phyloP scores from a whole-genome alignment of 345 rosid species.

The Isatis tinctoria region DNA sequence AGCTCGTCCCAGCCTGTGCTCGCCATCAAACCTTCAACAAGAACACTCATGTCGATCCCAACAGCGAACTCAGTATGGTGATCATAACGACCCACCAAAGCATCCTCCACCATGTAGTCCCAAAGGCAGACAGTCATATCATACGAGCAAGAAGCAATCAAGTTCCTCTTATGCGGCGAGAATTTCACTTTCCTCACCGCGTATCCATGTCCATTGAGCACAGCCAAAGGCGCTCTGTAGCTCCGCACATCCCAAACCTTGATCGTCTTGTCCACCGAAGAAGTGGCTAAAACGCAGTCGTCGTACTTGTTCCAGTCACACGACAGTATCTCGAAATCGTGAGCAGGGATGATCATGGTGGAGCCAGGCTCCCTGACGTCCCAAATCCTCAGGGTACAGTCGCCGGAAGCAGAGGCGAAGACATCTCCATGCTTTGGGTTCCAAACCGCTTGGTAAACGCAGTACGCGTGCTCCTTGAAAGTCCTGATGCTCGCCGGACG shows the following conservation, averaged over 20 bases:
- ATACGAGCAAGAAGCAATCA: slow-evolving; percentile 78
- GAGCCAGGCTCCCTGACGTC: slow-evolving; percentile 90
- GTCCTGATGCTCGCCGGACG: slow-evolving; percentile 81
- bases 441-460: slow-evolving; percentile 83
- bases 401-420: slow-evolving; percentile 89
- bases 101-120: slow-evolving; percentile 92
- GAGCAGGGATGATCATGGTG: slow-evolving; percentile 88
- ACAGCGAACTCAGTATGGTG: slow-evolving; percentile 88
- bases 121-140: slow-evolving; percentile 88
- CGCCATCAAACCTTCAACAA: slow-evolving; percentile 84
- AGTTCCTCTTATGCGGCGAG: slow-evolving; percentile 73
- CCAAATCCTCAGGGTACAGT: slow-evolving; percentile 79
- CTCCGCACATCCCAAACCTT: slow-evolving; percentile 87
- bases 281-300: slow-evolving; percentile 72
- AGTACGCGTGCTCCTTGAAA: slow-evolving; percentile 84
- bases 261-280: slow-evolving; percentile 72
- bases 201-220: slow-evolving; percentile 77
- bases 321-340: slow-evolving; percentile 70
- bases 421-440: slow-evolving; percentile 89
- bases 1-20: slow-evolving; percentile 96
- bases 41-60: slow-evolving; percentile 89
- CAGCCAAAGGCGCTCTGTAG: slow-evolving; percentile 59
- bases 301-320: slow-evolving; percentile 97
- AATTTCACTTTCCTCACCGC: slow-evolving; percentile 86
- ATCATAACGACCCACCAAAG: slow-evolving; percentile 72